phyloP scores from a whole-genome alignment of 768 basidiomycete genomes.

The Austroboletus festivus region DNA sequence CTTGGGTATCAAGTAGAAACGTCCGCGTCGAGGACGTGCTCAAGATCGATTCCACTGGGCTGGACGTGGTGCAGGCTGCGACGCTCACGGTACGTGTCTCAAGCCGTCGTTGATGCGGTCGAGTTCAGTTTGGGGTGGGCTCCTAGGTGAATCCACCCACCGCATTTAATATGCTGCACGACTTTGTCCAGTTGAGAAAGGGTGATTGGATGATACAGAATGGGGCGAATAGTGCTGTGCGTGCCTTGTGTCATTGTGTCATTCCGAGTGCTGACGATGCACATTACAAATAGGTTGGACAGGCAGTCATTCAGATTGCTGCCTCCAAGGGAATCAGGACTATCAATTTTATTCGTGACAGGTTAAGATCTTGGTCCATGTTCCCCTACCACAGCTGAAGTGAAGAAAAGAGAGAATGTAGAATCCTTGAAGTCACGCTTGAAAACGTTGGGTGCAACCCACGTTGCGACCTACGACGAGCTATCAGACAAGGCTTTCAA shows the following conservation, averaged over 20 bases:
- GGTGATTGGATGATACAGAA: slow-evolving; percentile 87
- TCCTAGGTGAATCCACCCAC: slow-evolving; percentile 77
- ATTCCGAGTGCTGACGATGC: slow-evolving; percentile 1
- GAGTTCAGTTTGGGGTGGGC: background rate
- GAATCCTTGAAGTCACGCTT: slow-evolving; percentile 50
- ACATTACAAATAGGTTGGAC: slow-evolving; percentile 68
- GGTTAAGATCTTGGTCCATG: slow-evolving; percentile 40
- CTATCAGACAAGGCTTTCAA: slow-evolving; percentile 55
- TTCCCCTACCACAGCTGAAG: background rate
- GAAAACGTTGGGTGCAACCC: slow-evolving; percentile 62
- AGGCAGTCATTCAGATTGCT: slow-evolving; percentile 87
- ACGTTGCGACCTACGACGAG: slow-evolving; percentile 77
- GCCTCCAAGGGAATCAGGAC: slow-evolving; percentile 66
- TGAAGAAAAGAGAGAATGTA: slow-evolving; percentile 46
- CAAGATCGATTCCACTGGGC: slow-evolving; percentile 47
- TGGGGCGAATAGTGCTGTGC: slow-evolving; percentile 78
- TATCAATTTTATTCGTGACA: slow-evolving; percentile 74
- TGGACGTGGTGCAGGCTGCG: slow-evolving; percentile 67
- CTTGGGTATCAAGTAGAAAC: slow-evolving; percentile 63
- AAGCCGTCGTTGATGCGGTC: background rate
- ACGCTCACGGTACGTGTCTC: slow-evolving; percentile 60
- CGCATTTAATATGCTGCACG: slow-evolving; percentile 77
- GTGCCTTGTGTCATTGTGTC: slow-evolving; percentile 20
- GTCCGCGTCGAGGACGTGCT: slow-evolving; percentile 55
- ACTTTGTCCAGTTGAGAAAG: slow-evolving; percentile 58